Conservation (phyloP, 2,329 filamentous ascomycete genomes). For the Exophiala oligosperma region DNA sequence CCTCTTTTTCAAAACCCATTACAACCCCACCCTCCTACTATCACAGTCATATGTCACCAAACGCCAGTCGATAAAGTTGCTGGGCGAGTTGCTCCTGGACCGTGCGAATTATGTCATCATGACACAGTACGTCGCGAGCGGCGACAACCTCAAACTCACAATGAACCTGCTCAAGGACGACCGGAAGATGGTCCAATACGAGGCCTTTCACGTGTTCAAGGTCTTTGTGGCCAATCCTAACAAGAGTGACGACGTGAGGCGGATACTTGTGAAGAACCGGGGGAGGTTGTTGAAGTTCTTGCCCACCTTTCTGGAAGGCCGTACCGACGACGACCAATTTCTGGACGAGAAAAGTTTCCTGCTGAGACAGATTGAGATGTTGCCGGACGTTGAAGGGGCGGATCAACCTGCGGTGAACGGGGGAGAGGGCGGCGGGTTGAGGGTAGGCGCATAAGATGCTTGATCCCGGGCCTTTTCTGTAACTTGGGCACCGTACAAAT, state of each 20-base stretch:
- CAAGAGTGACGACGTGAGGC: conserved; percentile 93
- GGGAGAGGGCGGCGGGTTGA: conserved; percentile 7
- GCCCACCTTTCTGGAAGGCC: conserved; percentile 87
- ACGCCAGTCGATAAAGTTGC: conserved; percentile 93
- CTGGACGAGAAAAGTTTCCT: conserved; percentile 97
- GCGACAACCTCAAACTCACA: conserved; percentile 94
- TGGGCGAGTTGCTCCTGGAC: conserved; percentile 92
- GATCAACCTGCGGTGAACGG: neutral
- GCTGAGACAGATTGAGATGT: conserved; percentile 79
- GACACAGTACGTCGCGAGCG: conserved; percentile 93
- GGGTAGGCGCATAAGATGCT: conserved; percentile 12
- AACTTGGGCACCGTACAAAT: no score
- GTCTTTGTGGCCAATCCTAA: conserved; percentile 98
- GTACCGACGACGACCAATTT: conserved; percentile 97
- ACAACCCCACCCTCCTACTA: conserved; percentile 78
- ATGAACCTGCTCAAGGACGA: conserved; percentile 97
- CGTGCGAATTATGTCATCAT: conserved; percentile 97
- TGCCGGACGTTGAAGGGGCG: conserved; percentile 20
- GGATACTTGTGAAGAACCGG: conserved; percentile 93
- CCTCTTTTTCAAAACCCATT: conserved; percentile 74
- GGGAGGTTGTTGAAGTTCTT: conserved; percentile 88
- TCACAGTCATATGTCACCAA: conserved; percentile 98
- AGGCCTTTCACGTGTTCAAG: conserved; percentile 99
- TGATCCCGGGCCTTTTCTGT: neutral
- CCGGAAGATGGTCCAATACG: conserved; percentile 98